Percentiles rank a stretch among this genome's conserved stretches.
Evolutionary conservation across 345 rosid genomes (phyloP).

Genomic region (Populus euphratica): DNA sequence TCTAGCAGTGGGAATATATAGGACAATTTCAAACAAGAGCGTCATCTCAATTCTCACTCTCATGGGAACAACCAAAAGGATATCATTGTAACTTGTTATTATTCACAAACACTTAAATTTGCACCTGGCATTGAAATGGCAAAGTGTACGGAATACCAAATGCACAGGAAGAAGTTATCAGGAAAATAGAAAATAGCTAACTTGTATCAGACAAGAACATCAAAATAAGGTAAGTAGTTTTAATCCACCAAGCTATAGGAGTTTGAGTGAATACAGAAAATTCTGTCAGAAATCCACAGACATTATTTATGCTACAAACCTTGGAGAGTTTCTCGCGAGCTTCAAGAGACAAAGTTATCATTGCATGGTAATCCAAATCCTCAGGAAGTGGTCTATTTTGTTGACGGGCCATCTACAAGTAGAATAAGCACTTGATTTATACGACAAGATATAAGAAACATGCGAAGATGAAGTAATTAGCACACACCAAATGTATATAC

Average conservation of each 20-base stretch:
- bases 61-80: neutral
- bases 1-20: neutral
- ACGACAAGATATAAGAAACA: neutral
- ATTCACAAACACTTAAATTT: neutral
- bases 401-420: slow-evolving; percentile 73
- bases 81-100: no score
- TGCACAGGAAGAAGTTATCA: neutral
- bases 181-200: neutral
- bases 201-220: neutral
- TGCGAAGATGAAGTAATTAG: neutral
- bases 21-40: neutral
- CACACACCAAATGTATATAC: neutral
- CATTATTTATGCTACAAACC: slow-evolving; percentile 38
- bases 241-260: neutral
- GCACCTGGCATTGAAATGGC: neutral
- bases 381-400: slow-evolving; percentile 79
- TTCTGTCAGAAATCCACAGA: neutral
- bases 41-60: neutral
- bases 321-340: slow-evolving; percentile 94
- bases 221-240: neutral
- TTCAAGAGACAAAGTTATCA: slow-evolving; percentile 84
- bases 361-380: slow-evolving; percentile 78
- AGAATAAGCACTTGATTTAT: slow-evolving; percentile 8
- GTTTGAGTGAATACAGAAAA: neutral
- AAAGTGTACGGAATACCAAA: neutral